These are phyloP conservation scores for Cercophora scortea DNA, from an alignment of 495 filamentous ascomycete genomes.

Conservation along the genomic window DNA sequence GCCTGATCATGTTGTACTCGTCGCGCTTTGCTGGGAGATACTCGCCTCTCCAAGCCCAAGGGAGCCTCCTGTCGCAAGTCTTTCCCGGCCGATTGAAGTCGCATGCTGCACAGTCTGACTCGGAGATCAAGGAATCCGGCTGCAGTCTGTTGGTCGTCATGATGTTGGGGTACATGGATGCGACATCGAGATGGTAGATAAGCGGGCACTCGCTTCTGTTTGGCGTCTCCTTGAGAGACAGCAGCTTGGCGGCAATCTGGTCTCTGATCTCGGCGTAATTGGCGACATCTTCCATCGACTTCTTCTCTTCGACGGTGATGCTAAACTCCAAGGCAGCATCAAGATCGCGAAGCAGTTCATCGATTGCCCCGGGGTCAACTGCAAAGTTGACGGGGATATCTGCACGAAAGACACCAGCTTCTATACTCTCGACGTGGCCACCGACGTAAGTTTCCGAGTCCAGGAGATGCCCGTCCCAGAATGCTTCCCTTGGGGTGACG, in stretches of 20 bases:
- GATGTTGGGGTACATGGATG: constrained; percentile 99
- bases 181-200: constrained; percentile 98
- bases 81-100: constrained; percentile 98
- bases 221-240: constrained; percentile 70
- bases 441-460: constrained; percentile 98
- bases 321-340: constrained; percentile 89
- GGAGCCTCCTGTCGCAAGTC: constrained; percentile 88
- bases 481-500: constrained; percentile 78
- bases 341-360: constrained; percentile 79
- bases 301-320: constrained; percentile 90
- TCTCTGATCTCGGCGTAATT: constrained; percentile 92
- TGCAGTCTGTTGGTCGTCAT: constrained; percentile 99
- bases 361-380: constrained; percentile 76
- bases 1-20: constrained; percentile 98
- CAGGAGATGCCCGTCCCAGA: constrained; percentile 93
- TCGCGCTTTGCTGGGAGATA: constrained; percentile 92
- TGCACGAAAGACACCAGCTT: constrained; percentile 92
- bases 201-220: constrained; percentile 75
- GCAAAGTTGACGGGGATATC: constrained; percentile 93
- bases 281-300: constrained; percentile 77
- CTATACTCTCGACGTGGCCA: constrained; percentile 98
- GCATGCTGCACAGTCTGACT: constrained; percentile 93
- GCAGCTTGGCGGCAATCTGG: constrained; percentile 67
- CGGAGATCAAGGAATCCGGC: constrained; percentile 94
- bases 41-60: constrained; percentile 98